Evolutionary conservation across 129 eudicot species (phyloP).

Genomic region (Saussurea involucrata): DNA sequence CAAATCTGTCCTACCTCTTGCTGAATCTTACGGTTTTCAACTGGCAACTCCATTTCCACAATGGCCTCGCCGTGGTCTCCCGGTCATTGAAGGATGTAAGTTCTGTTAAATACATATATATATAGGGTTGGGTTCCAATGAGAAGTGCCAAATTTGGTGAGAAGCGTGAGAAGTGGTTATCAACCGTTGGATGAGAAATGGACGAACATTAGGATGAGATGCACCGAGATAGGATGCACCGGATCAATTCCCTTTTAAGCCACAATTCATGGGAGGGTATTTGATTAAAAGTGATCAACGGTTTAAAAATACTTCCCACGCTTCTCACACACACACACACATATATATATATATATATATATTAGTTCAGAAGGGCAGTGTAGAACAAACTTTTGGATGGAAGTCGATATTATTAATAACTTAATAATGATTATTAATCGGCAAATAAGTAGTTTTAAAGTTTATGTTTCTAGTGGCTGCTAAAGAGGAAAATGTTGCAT

Average conservation of each 20-base stretch:
- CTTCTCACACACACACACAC: too few relatives aligned
- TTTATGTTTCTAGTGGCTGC: background rate
- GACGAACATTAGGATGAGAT: too few relatives aligned
- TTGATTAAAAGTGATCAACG: too few relatives aligned
- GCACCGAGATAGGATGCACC: too few relatives aligned
- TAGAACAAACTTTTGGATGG: background rate
- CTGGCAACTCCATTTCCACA: constrained; percentile 69
- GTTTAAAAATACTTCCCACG: too few relatives aligned
- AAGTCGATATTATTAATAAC: background rate
- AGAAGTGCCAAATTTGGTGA: too few relatives aligned
- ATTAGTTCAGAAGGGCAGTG: background rate
- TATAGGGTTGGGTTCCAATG: too few relatives aligned
- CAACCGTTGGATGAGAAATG: too few relatives aligned
- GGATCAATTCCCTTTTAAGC: too few relatives aligned
- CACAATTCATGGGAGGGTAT: too few relatives aligned
- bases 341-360: too few relatives aligned
- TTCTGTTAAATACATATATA: constrained; percentile 19
- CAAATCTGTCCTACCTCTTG: constrained; percentile 61
- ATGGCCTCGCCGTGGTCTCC: constrained; percentile 94
- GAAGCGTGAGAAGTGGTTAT: too few relatives aligned
- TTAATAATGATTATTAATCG: background rate
- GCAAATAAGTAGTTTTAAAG: background rate
- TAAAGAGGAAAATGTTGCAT: background rate
- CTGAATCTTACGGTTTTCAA: constrained; percentile 64
- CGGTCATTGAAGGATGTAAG: constrained; percentile 85